Base-by-base conservation (phyloP, 345 rosid species). In the Moringa oleifera region DNA sequence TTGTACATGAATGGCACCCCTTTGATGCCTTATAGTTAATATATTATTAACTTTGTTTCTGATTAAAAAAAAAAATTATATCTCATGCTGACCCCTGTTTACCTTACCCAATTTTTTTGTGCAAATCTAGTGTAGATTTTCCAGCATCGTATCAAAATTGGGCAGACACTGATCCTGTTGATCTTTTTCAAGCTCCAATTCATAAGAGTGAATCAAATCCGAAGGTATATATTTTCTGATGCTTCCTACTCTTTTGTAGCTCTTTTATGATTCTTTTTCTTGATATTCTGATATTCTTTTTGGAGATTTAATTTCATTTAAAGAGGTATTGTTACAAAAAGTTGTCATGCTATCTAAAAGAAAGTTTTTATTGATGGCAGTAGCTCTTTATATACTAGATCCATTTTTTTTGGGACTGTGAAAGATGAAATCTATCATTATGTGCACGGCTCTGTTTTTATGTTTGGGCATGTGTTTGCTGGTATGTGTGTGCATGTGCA, bases 51-150 rank as follows among this genome's bases (percentile, higher is more conserved):
- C n/a, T n/a, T n/a, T n/a, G n/a, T n/a, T n/a, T n/a, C n/a, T n/a
- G n/a, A n/a, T n/a, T n/a, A n/a, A n/a, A n/a, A n/a, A n/a, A n/a
- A n/a, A n/a, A n/a, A n/a, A n/a, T n/a, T n/a, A n/a, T n/a, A n/a
- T n/a, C n/a, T n/a, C n/a, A n/a, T n/a, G n/a, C n/a, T n/a, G n/a
- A n/a, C n/a, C 33, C 33, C 8, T 41, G 2, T 41, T 58, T 52
- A 55, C 68, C 59, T 11, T 65, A 25, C 7, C 15, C 58, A 25
- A 61, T 33, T 57, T 54, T 25, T 45, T 77, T 53, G 31, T 74
- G 71, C 65, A 66, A 78, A 33, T 89, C 61, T 76, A 92, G 98
- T 84, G 84, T 90, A 78, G 96, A 93, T 84, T 93, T 93, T 75
- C 98, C 90, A 18, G 81, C 78, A 55, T 75, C 81, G 41, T 90